Conservation (phyloP, 176 grass and related monocot species). For the Triticum timopheevii region DNA sequence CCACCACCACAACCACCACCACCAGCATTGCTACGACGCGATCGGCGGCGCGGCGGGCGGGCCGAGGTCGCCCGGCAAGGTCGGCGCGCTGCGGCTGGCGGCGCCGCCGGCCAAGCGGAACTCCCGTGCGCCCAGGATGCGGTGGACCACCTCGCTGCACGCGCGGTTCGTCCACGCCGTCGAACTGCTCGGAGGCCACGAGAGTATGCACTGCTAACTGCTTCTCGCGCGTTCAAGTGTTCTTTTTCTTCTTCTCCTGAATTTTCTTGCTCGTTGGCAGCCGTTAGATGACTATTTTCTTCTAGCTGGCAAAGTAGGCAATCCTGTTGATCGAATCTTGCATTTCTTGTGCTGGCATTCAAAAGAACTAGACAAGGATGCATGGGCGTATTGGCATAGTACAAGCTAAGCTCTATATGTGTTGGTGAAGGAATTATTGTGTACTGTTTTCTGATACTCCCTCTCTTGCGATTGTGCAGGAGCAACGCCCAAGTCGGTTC, state of each 20-base stretch:
- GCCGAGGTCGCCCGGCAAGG: constrained; percentile 42
- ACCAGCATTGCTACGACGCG: constrained; percentile 42
- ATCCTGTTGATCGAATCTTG: not conserved
- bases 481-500: constrained; percentile 97
- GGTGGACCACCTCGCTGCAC: constrained; percentile 94
- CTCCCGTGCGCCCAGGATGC: constrained; percentile 72
- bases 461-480: constrained; percentile 41
- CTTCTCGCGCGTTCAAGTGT: not conserved
- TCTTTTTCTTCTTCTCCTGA: not conserved
- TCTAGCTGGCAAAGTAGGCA: not conserved
- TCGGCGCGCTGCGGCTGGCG: constrained; percentile 48
- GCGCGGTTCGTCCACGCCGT: constrained; percentile 91
- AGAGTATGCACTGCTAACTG: constrained; percentile 57
- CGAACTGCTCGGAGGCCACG: constrained; percentile 90
- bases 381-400: not conserved
- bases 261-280: not conserved
- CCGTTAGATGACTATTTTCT: not conserved
- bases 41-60: constrained; percentile 2
- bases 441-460: not conserved
- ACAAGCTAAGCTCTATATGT: not conserved
- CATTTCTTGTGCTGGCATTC: not conserved
- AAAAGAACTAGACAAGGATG: not conserved
- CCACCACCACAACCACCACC: constrained; percentile 26
- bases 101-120: constrained; percentile 50
- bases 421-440: constrained; percentile 8